These are phyloP conservation scores for Psilocybe mexicana DNA, from an alignment of 1,284 basidiomycete species.

Conservation along the genomic window DNA sequence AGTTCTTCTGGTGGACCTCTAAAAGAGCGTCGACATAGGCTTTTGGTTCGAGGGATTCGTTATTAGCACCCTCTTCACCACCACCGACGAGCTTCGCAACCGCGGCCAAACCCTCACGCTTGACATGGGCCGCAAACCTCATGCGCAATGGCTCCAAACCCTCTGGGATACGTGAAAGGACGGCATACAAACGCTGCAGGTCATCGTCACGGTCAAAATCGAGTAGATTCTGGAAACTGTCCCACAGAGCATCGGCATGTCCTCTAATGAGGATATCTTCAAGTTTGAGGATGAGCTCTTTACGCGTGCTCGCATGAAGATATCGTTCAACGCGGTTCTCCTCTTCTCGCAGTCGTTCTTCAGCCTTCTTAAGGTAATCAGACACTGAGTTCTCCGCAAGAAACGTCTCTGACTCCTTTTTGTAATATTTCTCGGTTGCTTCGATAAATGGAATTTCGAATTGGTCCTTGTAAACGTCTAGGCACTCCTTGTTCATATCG, in stretches of 20 bases:
- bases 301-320: slow-evolving; percentile 86
- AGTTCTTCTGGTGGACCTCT: slow-evolving; percentile 91
- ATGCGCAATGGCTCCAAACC: slow-evolving; percentile 92
- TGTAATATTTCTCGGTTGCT: slow-evolving; percentile 92
- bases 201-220: slow-evolving; percentile 95
- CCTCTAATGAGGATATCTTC: slow-evolving; percentile 92
- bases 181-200: slow-evolving; percentile 91
- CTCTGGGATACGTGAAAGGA: slow-evolving; percentile 87
- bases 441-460: slow-evolving; percentile 90
- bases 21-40: slow-evolving; percentile 93
- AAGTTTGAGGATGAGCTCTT: slow-evolving; percentile 86
- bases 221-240: slow-evolving; percentile 91
- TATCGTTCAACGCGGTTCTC: slow-evolving; percentile 96
- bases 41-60: slow-evolving; percentile 80
- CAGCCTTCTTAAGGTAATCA: slow-evolving; percentile 97
- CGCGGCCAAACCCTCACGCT: slow-evolving; percentile 82
- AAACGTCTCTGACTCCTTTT: slow-evolving; percentile 88
- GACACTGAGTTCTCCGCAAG: slow-evolving; percentile 89
- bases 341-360: slow-evolving; percentile 91
- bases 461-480: slow-evolving; percentile 93
- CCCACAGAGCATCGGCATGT: slow-evolving; percentile 88
- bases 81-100: slow-evolving; percentile 78
- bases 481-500: slow-evolving; percentile 89
- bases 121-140: slow-evolving; percentile 95
- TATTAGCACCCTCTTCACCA: slow-evolving; percentile 60